Base-by-base conservation (phyloP, 2,329 filamentous ascomycete species). In the Botrytis cinerea region DNA sequence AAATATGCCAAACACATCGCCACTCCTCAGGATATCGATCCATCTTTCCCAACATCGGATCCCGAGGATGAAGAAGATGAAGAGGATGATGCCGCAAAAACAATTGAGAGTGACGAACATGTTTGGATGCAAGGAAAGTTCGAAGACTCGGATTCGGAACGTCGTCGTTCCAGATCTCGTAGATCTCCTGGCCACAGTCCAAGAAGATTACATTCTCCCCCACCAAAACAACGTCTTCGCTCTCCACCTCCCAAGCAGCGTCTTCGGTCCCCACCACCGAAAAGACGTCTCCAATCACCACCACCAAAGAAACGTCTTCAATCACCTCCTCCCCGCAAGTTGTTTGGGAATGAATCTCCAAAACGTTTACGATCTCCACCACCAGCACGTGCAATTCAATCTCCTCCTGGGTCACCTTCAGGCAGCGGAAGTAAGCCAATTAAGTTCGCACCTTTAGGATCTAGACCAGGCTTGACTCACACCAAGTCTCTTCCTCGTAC, bases 11-110 rank as follows among this genome's bases (percentile, higher is more conserved):
- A 95, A 84, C 92, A 95, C 75, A 90, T 92, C 75, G 81, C 89
- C 45, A 93, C 95, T 45, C 95, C 96, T n/a, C 96, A 98, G 81
- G 96, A 98, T 78, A 97, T 98, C 74, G 96, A 99, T 80, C 96
- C 96, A 1, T 98, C 95, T 80, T 99, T 99, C 81, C 96, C 96
- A 0, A 95, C 94, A 0, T 97, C 95, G 0, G 96, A 98, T 78
- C 93, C 92, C 0, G 96, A 99, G 78, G 90, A 94, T 77, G 91
- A 95, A 43, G 93, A 93, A 64, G 92, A 94, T 54, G 90, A 93
- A 59, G 90, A 93, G 71, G 86, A 88, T 82, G 82, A 90, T 80
- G 78, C 85, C 80, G 74, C 89, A 81, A 78, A 85, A 63, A 84
- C 85, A 4, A 82, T 90, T 71, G 89, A 90, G 32, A 93, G 90